Percentiles rank a stretch among this genome's conserved stretches.
These are phyloP conservation scores for Hygrophila difformis DNA, from an alignment of 257 asterid species.

Conservation along the genomic window DNA sequence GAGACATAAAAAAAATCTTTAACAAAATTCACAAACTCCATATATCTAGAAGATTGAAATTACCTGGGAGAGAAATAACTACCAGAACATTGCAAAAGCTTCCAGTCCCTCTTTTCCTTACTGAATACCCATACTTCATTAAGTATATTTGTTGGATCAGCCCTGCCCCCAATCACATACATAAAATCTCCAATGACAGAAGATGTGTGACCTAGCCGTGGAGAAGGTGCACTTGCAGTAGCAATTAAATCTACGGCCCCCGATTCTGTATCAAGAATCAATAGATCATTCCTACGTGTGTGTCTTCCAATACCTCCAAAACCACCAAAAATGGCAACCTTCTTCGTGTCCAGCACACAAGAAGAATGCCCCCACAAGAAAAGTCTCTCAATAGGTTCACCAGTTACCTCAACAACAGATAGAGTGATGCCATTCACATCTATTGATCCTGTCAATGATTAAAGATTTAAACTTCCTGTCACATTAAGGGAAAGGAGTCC, in stretches of 20 bases:
- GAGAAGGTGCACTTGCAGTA: constrained; percentile 54
- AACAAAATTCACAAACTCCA: constrained; percentile 8
- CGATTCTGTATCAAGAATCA: constrained; percentile 44
- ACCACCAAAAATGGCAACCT: constrained; percentile 74
- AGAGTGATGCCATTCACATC: constrained; percentile 28
- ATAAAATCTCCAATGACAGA: constrained; percentile 50
- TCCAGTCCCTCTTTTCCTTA: constrained; percentile 47
- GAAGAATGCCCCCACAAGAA: constrained; percentile 94
- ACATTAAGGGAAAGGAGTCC: constrained; percentile 62
- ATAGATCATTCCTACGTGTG: constrained; percentile 66
- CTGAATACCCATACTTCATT: constrained; percentile 78
- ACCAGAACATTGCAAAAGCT: constrained; percentile 60
- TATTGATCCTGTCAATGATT: constrained; percentile 73
- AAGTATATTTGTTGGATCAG: constrained; percentile 70
- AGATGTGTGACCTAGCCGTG: constrained; percentile 86
- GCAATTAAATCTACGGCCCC: constrained; percentile 39
- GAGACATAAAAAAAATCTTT: constrained; percentile 1
- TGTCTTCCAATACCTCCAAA: constrained; percentile 97
- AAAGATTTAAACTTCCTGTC: constrained; percentile 77
- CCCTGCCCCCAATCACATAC: constrained; percentile 88
- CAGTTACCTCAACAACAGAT: constrained; percentile 40
- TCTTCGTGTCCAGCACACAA: constrained; percentile 43
- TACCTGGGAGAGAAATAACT: constrained; percentile 67
- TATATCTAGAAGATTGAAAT: constrained; percentile 10
- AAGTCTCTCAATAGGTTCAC: constrained; percentile 81